Evolutionary conservation across 2,329 filamentous ascomycete genomes (phyloP), one percentile per base, ranked within the genome.

Genomic region (Diaporthe batatas): DNA sequence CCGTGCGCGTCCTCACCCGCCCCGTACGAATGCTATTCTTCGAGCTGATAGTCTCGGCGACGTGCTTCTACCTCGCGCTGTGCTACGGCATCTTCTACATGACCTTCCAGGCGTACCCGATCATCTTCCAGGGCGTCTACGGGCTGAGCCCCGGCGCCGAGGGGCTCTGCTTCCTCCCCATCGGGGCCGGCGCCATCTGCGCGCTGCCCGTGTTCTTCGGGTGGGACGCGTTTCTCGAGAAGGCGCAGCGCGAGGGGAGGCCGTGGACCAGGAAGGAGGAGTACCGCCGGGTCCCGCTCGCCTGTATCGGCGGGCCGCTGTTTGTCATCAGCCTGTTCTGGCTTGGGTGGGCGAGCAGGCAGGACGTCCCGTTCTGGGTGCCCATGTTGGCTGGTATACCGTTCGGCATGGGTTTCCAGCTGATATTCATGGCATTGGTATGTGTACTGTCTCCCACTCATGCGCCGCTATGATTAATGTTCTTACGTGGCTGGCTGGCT

Each of bases 31-130:
- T 96, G 93, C 84, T 92, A 42, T 57, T 88, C 67, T 91, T 88
- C 55, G 94, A 96, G 79, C 91, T 92, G 64, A 92, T 96, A 65
- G 92, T 96, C 10, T 85, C 91, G 32, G 91, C 90, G 64, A 90
- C 88, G 1, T 94, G 91, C 80, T 79, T 89, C 78, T 95, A 94
- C 80, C 85, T 95, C 14, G 90, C 93, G 44, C 84, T 95, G 36
- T 87, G 91, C 44, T 95, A 94, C 78, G 88, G 84, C 64, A 88
- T 89, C 76, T 89, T 89, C 78, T 89, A 89, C 85, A 93, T 95
- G 82, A 94, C 91, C 78, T 94, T 96, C 77, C 90, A 94, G 79
- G 91, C 92, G 2, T 95, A 92, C 79, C 91, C 91, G 1, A 86
- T 91, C 73, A 92, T 94, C 75, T 95, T 94, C 80, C 83, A 88